Evolutionary conservation across 75 land plant species (phyloP).

Genomic region (Picea sitchensis): DNA sequence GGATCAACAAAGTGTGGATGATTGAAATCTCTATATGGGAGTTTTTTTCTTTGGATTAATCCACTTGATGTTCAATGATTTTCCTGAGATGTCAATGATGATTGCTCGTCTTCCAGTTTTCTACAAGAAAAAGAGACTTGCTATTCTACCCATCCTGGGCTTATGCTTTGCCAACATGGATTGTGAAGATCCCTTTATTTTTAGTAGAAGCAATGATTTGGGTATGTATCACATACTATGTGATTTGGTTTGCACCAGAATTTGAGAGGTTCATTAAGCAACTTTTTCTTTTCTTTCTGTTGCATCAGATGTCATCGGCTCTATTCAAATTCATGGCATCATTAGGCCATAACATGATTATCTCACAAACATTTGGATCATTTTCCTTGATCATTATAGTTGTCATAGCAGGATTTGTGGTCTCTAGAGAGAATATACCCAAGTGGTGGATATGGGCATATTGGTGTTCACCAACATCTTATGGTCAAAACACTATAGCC

Average conservation of each 20-base stretch:
- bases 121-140: too few relatives aligned
- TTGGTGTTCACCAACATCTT: slow-evolving; percentile 46
- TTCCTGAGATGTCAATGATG: slow-evolving; percentile 15
- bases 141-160: too few relatives aligned
- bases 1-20: slow-evolving; percentile 18
- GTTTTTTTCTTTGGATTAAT: slow-evolving; percentile 44
- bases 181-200: too few relatives aligned
- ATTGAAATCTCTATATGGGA: slow-evolving; percentile 42
- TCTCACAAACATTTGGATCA: slow-evolving; percentile 34
- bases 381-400: slow-evolving; percentile 26
- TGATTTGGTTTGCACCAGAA: slow-evolving; percentile 47
- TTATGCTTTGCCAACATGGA: too few relatives aligned
- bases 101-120: too few relatives aligned
- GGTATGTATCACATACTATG: slow-evolving; percentile 40
- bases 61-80: slow-evolving; percentile 37
- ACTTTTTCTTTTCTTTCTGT: slow-evolving; percentile 20
- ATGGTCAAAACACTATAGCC: slow-evolving; percentile 39
- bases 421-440: background rate
- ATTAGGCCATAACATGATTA: slow-evolving; percentile 21
- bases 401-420: slow-evolving; percentile 35
- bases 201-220: slow-evolving; percentile 3
- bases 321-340: slow-evolving; percentile 15
- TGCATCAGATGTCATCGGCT: slow-evolving; percentile 33
- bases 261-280: slow-evolving; percentile 37
- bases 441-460: slow-evolving; percentile 70